Conservation (phyloP, 192 early-diverging fungal species). For the Coemansia asiatica region DNA sequence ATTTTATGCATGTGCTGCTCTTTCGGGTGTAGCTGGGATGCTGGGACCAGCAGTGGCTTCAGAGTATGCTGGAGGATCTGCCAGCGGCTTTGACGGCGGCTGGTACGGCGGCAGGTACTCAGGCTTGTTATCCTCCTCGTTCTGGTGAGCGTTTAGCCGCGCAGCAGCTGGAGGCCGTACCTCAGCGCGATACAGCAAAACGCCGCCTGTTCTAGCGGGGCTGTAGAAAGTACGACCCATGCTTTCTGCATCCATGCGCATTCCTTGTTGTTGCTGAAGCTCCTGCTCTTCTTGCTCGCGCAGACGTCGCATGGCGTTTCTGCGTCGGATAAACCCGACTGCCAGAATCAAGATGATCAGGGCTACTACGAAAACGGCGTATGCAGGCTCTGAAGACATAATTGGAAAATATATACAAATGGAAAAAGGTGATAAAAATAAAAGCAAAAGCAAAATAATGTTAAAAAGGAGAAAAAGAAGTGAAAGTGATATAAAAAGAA, state of each 20-base stretch:
- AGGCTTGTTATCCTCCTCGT: constrained; percentile 7
- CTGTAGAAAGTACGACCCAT: neutral
- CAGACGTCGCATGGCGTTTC: constrained; percentile 5
- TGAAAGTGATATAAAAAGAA: too few species aligned
- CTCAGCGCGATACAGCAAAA: neutral
- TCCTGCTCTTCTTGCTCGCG: constrained; percentile 11
- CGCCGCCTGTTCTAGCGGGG: neutral
- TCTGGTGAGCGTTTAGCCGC: neutral
- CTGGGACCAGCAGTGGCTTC: neutral
- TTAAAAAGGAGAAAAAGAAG: constrained; percentile 7
- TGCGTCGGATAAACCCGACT: constrained; percentile 10
- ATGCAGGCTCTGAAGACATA: constrained; percentile 9
- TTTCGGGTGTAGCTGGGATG: neutral
- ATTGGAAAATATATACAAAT: neutral
- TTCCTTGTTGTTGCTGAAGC: neutral
- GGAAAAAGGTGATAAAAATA: neutral
- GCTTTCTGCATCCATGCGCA: neutral
- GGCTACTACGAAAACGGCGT: constrained; percentile 3
- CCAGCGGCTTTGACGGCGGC: constrained; percentile 3
- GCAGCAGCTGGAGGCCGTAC: neutral
- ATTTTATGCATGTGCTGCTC: constrained; percentile 3
- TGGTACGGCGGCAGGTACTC: constrained; percentile 36
- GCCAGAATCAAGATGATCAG: constrained; percentile 4
- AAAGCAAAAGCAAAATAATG: neutral
- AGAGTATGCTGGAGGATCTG: constrained; percentile 4